Evolutionary conservation across 1,284 basidiomycete genomes (phyloP).

Genomic region (Puccinia horiana): DNA sequence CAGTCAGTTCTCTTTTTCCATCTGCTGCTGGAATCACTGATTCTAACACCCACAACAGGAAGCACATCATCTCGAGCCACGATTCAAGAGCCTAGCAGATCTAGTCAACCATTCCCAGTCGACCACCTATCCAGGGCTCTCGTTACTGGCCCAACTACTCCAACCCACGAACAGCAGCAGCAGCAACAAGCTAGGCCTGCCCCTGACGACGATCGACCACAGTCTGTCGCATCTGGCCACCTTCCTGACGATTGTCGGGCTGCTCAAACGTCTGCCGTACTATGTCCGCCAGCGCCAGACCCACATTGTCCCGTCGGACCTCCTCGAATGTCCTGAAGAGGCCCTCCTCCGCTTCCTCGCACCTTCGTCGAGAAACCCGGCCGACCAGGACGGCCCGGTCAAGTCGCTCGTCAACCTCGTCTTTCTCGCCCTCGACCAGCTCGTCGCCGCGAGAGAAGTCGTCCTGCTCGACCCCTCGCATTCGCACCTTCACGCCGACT

Average conservation of each 20-base stretch:
- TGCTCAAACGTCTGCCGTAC: neutral
- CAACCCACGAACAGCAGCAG: neutral
- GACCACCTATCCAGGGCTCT: neutral
- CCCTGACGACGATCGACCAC: constrained; percentile 26
- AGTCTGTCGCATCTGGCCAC: constrained; percentile 11
- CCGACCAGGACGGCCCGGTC: neutral
- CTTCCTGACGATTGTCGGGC: constrained; percentile 3
- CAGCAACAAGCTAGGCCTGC: neutral
- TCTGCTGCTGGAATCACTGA: neutral
- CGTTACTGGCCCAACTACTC: constrained; percentile 20
- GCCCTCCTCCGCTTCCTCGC: constrained; percentile 11
- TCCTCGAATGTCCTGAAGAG: constrained; percentile 12
- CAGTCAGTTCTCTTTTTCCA: constrained; percentile 4
- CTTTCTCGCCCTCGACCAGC: neutral
- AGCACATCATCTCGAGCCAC: constrained; percentile 5
- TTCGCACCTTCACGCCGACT: neutral
- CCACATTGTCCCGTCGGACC: neutral
- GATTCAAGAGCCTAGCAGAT: neutral
- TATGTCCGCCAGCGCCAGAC: neutral
- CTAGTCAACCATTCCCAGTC: constrained; percentile 21
- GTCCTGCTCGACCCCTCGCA: neutral
- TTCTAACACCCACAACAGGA: neutral
- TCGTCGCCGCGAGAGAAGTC: constrained; percentile 32
- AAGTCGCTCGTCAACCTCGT: neutral
- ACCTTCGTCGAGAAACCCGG: neutral